These are phyloP conservation scores for Triticum dicoccoides DNA, from an alignment of 176 grass and related monocot genomes.

Conservation along the genomic window DNA sequence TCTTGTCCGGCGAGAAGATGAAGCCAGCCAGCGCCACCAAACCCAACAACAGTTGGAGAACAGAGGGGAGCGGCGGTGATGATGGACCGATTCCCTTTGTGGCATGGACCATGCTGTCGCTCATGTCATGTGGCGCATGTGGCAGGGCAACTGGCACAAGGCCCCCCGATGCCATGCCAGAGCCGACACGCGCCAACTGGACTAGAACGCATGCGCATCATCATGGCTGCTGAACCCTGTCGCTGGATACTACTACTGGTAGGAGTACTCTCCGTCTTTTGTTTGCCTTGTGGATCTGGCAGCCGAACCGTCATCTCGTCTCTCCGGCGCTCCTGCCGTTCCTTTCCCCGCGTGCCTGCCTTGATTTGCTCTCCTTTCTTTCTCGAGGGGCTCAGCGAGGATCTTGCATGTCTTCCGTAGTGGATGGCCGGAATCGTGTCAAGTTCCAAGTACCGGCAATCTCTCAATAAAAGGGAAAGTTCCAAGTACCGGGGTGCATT, in stretches of 20 bases:
- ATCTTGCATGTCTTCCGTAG: background rate
- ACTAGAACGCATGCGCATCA: background rate
- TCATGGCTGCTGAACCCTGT: background rate
- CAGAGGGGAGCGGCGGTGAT: background rate
- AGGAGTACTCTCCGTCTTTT: background rate
- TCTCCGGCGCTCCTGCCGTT: background rate
- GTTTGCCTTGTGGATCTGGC: background rate
- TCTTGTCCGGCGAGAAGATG: no score
- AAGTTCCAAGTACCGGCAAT: no score
- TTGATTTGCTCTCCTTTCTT: background rate
- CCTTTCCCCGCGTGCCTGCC: background rate
- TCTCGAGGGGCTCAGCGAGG: background rate
- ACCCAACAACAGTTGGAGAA: no score
- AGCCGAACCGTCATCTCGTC: background rate
- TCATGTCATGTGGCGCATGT: conserved; percentile 3
- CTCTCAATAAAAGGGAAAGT: no score
- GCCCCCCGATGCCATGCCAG: background rate
- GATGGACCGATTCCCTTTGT: background rate
- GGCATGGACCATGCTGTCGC: conserved; percentile 4
- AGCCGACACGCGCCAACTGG: conserved; percentile 2
- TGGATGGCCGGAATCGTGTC: no score
- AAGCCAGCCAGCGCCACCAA: no score
- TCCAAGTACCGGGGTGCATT: no score
- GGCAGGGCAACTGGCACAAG: background rate
- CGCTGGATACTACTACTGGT: background rate